phyloP scores from a whole-genome alignment of 1,284 basidiomycete genomes.

The Heterobasidion annosum region DNA sequence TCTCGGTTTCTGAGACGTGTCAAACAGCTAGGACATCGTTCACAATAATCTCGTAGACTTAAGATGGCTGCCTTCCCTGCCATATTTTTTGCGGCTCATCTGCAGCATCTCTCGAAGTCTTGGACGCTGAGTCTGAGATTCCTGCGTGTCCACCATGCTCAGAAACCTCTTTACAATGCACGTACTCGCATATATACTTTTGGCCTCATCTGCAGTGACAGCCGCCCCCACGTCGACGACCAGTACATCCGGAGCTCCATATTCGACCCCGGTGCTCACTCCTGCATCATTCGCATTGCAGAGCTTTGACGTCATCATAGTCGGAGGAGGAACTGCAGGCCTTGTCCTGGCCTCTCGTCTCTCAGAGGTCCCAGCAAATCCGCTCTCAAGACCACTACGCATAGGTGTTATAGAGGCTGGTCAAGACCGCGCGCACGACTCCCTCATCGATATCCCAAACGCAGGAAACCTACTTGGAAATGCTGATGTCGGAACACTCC shows the following conservation, averaged over 20 bases:
- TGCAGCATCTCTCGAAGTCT: no score
- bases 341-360: conserved; percentile 9
- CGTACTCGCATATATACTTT: neutral
- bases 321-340: conserved; percentile 10
- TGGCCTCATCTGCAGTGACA: neutral
- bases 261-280: conserved; percentile 1
- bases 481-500: conserved; percentile 7
- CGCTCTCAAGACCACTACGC: neutral
- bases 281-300: conserved; percentile 2
- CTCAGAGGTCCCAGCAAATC: conserved; percentile 2
- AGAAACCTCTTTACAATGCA: no score
- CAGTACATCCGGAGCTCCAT: no score
- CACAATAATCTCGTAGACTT: no score
- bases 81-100: no score
- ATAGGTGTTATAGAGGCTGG: conserved; percentile 10
- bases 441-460: conserved; percentile 8
- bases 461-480: conserved; percentile 10
- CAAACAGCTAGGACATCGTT: no score
- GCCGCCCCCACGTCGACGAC: neutral
- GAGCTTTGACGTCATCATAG: conserved; percentile 7
- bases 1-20: no score
- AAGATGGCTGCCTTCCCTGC: no score
- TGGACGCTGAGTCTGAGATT: no score
- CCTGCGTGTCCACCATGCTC: no score
- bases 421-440: conserved; percentile 8